phyloP scores from a whole-genome alignment of 1,139 yeast species.

The Debaryomyces udenii region DNA sequence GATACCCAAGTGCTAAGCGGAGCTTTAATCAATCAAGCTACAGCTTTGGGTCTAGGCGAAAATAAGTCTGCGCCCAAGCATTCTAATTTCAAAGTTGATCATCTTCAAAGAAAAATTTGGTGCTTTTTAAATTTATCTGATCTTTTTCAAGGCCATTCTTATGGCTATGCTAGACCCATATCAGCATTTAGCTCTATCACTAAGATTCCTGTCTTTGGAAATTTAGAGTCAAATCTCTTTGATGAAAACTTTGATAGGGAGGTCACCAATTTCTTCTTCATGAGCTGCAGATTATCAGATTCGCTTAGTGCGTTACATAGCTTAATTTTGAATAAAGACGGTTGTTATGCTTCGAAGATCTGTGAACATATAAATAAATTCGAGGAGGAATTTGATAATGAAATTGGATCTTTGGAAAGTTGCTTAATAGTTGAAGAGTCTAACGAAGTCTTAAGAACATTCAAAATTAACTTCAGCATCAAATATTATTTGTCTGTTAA shows the following conservation, averaged over 20 bases:
- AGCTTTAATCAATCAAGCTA: neutral
- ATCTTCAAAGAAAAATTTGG: slow-evolving; percentile 9
- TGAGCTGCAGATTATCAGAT: slow-evolving; percentile 1
- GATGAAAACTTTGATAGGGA: slow-evolving; percentile 4
- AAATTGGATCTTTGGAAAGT: slow-evolving; percentile 6
- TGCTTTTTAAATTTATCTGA: slow-evolving; percentile 8
- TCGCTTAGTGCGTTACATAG: neutral
- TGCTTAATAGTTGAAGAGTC: neutral
- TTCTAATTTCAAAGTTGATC: neutral
- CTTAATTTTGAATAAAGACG: neutral
- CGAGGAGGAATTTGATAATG: slow-evolving; percentile 6
- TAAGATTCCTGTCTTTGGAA: neutral
- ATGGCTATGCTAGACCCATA: slow-evolving; percentile 2
- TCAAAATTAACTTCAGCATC: slow-evolving; percentile 3
- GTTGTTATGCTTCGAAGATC: slow-evolving; percentile 1
- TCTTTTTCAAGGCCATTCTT: slow-evolving; percentile 9
- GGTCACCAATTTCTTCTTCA: slow-evolving; percentile 7
- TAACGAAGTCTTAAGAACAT: neutral
- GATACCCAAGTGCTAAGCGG: neutral
- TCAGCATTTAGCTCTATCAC: neutral
- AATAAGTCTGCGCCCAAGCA: neutral
- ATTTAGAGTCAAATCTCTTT: slow-evolving; percentile 1
- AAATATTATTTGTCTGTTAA: slow-evolving; percentile 5
- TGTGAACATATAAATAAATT: slow-evolving; percentile 5
- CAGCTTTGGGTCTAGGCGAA: neutral